Evolutionary conservation across 257 asterid species (phyloP).

Genomic region (Ligustrum vulgare): DNA sequence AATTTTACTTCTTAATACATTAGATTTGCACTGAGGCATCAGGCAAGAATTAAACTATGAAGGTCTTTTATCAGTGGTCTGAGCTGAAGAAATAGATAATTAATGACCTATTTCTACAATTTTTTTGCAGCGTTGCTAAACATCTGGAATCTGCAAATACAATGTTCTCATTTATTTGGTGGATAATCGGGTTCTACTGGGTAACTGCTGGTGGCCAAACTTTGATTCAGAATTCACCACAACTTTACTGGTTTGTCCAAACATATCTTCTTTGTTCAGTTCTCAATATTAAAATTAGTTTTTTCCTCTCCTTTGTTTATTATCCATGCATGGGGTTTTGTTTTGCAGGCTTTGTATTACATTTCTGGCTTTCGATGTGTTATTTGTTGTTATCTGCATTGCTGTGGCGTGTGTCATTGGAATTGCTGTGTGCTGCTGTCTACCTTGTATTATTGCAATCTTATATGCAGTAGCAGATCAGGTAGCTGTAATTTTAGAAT

Average conservation of each 20-base stretch:
- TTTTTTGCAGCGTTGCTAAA: slow-evolving; percentile 58
- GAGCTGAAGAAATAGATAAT: slow-evolving; percentile 15
- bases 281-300: background rate
- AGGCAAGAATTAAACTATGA: slow-evolving; percentile 11
- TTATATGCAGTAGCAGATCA: slow-evolving; percentile 96
- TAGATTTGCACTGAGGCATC: background rate
- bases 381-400: slow-evolving; percentile 93
- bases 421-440: slow-evolving; percentile 98
- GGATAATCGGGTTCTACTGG: slow-evolving; percentile 98
- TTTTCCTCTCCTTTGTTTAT: slow-evolving; percentile 10
- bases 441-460: slow-evolving; percentile 92
- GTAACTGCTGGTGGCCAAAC: slow-evolving; percentile 75
- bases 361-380: slow-evolving; percentile 94
- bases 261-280: slow-evolving; percentile 14
- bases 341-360: slow-evolving; percentile 91
- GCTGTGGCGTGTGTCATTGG: slow-evolving; percentile 95
- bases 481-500: slow-evolving; percentile 39
- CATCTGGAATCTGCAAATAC: slow-evolving; percentile 94
- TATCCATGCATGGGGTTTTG: slow-evolving; percentile 4
- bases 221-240: slow-evolving; percentile 71
- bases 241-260: slow-evolving; percentile 79
- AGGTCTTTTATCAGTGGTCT: background rate
- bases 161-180: slow-evolving; percentile 98
- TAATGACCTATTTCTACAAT: slow-evolving; percentile 15
- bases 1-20: background rate